Evolutionary conservation across 169 alveolate species (phyloP).

Genomic region (Eimeria maxima): DNA sequence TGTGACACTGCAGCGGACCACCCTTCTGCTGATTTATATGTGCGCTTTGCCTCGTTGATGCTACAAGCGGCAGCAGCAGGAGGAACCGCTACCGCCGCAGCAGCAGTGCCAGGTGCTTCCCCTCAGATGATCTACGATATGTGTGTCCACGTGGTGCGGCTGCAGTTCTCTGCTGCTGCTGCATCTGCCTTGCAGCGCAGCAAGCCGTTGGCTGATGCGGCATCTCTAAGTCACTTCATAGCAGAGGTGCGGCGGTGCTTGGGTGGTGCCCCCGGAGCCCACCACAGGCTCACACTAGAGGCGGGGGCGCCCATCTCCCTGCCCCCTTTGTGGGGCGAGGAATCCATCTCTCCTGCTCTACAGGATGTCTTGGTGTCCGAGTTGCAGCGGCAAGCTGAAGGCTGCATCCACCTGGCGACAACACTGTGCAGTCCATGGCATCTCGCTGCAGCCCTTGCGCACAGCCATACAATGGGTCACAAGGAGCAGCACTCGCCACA

Average conservation of each 20-base stretch:
- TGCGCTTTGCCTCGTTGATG: neutral
- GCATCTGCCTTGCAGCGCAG: constrained; percentile 8
- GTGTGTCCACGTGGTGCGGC: constrained; percentile 17
- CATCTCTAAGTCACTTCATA: neutral
- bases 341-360: neutral
- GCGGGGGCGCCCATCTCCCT: neutral
- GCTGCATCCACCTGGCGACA: constrained; percentile 46
- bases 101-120: neutral
- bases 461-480: neutral
- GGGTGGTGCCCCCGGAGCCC: neutral
- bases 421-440: constrained; percentile 44
- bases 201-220: constrained; percentile 49
- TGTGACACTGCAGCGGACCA: neutral
- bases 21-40: neutral
- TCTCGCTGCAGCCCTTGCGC: constrained; percentile 19
- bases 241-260: neutral
- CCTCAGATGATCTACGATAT: neutral
- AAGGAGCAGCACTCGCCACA: constrained; percentile 10
- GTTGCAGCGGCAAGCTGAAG: constrained; percentile 4
- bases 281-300: neutral
- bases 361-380: neutral
- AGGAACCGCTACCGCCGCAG: neutral
- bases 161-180: constrained; percentile 57
- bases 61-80: constrained; percentile 32
- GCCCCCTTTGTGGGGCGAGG: constrained; percentile 16